Percentiles rank a stretch among this genome's conserved stretches.
Evolutionary conservation across 164 flowering plant genomes (phyloP).

Genomic region (Tetracentron sinense): DNA sequence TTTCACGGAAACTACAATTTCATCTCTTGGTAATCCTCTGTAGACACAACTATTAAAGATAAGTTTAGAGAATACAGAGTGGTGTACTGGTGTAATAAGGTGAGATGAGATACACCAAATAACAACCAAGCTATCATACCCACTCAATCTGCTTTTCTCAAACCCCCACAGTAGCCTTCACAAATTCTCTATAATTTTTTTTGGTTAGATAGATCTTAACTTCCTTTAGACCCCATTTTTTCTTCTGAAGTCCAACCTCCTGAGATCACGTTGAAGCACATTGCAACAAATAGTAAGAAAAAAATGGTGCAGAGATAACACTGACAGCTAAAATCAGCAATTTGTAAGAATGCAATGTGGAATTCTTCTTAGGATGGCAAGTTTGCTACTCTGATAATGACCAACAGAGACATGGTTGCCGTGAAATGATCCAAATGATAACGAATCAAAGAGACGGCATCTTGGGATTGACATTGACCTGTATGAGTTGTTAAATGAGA

Average conservation of each 20-base stretch:
- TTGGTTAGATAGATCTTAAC: too few species aligned
- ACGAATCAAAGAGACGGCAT: constrained; percentile 17
- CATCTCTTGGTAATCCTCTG: constrained; percentile 20
- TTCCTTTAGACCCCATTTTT: not conserved
- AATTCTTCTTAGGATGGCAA: constrained; percentile 7
- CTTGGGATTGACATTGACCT: constrained; percentile 18
- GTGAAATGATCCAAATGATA: constrained; percentile 19
- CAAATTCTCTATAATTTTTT: constrained; percentile 26
- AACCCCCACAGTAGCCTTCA: constrained; percentile 32
- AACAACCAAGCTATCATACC: constrained; percentile 30
- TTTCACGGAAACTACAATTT: constrained; percentile 24
- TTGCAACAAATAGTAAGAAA: constrained; percentile 21
- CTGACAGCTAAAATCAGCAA: constrained; percentile 18
- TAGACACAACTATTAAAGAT: constrained; percentile 32
- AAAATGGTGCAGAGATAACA: constrained; percentile 14
- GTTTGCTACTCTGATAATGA: constrained; percentile 9
- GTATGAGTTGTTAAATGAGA: constrained; percentile 20
- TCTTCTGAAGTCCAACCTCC: constrained; percentile 4
- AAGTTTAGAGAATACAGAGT: too few species aligned
- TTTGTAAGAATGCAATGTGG: constrained; percentile 12
- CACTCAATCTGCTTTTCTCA: constrained; percentile 23
- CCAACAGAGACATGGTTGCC: constrained; percentile 23
- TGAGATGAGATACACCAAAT: too few species aligned
- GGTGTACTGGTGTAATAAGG: too few species aligned
- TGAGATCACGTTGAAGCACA: constrained; percentile 13